These are phyloP conservation scores for Gracilaria vermiculophylla DNA, from an alignment of 23 red algal genomes.

Conservation along the genomic window DNA sequence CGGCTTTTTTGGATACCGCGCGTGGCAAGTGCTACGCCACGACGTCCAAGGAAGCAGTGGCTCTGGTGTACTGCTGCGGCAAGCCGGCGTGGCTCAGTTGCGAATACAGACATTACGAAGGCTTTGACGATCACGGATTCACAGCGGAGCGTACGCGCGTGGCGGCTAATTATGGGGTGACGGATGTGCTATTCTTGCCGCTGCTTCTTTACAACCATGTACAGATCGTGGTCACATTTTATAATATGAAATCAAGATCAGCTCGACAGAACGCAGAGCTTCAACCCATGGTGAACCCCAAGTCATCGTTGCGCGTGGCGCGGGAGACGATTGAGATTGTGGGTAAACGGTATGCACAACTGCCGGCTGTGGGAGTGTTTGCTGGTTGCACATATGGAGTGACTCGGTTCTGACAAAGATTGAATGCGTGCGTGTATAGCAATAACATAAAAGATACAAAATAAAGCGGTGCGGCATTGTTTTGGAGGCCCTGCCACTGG, in stretches of 20 bases:
- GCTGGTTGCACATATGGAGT: neutral
- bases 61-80: conserved; percentile 46
- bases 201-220: conserved; percentile 65
- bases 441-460: neutral
- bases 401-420: neutral
- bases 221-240: conserved; percentile 52
- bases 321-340: conserved; percentile 49
- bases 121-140: conserved; percentile 38
- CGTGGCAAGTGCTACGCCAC: conserved; percentile 24
- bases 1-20: conserved; percentile 27
- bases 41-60: conserved; percentile 27
- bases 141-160: conserved; percentile 23
- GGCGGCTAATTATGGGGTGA: conserved; percentile 42
- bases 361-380: conserved; percentile 35
- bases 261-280: conserved; percentile 17
- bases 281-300: conserved; percentile 51
- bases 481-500: too few species aligned
- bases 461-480: neutral
- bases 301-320: conserved; percentile 50
- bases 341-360: conserved; percentile 10
- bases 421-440: neutral
- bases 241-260: conserved; percentile 34
- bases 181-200: conserved; percentile 58
- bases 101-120: conserved; percentile 23
- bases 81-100: conserved; percentile 60